Evolutionary conservation across 2,329 filamentous ascomycete genomes (phyloP).

Genomic region (Ophiostoma triangulosporum): DNA sequence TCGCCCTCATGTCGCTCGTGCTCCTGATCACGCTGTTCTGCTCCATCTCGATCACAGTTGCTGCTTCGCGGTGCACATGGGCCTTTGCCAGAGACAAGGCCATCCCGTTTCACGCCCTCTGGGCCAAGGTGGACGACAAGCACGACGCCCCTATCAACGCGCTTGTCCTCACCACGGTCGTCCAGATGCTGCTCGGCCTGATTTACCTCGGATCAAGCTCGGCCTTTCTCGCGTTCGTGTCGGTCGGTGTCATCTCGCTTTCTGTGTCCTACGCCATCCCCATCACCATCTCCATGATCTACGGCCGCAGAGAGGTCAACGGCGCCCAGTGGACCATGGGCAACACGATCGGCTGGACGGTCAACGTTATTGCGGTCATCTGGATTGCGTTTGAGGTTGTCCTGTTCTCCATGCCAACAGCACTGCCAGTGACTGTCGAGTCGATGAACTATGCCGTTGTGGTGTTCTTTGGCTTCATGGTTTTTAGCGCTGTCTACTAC

Average conservation of each 20-base stretch:
- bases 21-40: constrained; percentile 30
- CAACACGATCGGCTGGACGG: not conserved
- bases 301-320: constrained; percentile 24
- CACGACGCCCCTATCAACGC: constrained; percentile 23
- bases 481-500: constrained; percentile 53
- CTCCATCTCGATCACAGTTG: constrained; percentile 19
- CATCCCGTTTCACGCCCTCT: constrained; percentile 24
- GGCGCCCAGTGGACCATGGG: constrained; percentile 19
- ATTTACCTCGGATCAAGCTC: constrained; percentile 30
- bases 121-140: constrained; percentile 23
- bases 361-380: constrained; percentile 19
- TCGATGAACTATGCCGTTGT: constrained; percentile 63
- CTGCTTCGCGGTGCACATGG: constrained; percentile 17
- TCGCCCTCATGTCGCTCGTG: constrained; percentile 28
- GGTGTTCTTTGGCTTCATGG: constrained; percentile 54
- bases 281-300: constrained; percentile 25
- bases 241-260: constrained; percentile 27
- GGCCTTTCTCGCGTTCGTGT: constrained; percentile 28
- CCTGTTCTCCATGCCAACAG: constrained; percentile 60
- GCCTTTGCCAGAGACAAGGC: constrained; percentile 25
- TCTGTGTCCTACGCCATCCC: constrained; percentile 32
- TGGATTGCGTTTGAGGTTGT: constrained; percentile 59
- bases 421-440: constrained; percentile 42
- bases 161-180: constrained; percentile 18
- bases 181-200: constrained; percentile 26